Conservation (phyloP, 345 rosid genomes). For the Melaleuca quinquenervia region DNA sequence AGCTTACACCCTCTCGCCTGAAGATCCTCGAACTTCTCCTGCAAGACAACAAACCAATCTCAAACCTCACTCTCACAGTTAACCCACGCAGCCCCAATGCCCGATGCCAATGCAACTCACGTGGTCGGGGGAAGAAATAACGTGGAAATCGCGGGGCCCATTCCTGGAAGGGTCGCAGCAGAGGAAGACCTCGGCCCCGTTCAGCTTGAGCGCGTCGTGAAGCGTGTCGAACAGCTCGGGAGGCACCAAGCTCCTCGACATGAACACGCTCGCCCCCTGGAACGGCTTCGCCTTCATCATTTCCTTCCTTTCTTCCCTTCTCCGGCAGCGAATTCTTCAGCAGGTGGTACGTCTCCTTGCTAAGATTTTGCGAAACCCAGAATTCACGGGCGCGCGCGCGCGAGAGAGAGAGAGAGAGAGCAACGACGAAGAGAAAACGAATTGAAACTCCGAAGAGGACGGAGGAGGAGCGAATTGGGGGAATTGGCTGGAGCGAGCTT, state of each 20-base stretch:
- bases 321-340: not conserved
- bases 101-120: slow-evolving; percentile 6
- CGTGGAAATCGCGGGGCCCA: slow-evolving; percentile 63
- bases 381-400: not conserved
- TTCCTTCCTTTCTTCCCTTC: not conserved
- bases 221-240: slow-evolving; percentile 83
- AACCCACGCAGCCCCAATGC: not conserved
- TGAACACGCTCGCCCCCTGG: slow-evolving; percentile 60
- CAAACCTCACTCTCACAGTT: not conserved
- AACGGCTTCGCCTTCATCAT: slow-evolving; percentile 58
- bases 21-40: slow-evolving; percentile 92
- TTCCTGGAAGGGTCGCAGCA: slow-evolving; percentile 89
- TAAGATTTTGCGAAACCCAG: not conserved
- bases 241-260: slow-evolving; percentile 80
- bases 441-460: not conserved
- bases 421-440: not conserved
- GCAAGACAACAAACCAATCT: not conserved
- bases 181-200: slow-evolving; percentile 76
- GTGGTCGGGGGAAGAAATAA: slow-evolving; percentile 72
- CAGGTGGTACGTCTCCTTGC: not conserved
- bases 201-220: slow-evolving; percentile 72
- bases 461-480: not conserved
- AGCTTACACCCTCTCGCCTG: slow-evolving; percentile 71
- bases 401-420: too few species aligned
- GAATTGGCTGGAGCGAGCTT: not conserved